A percentile compares a stretch with the other conserved stretches of the same genome.
These are phyloP conservation scores for Hypericum perforatum DNA, from an alignment of 345 rosid species.

Conservation along the genomic window DNA sequence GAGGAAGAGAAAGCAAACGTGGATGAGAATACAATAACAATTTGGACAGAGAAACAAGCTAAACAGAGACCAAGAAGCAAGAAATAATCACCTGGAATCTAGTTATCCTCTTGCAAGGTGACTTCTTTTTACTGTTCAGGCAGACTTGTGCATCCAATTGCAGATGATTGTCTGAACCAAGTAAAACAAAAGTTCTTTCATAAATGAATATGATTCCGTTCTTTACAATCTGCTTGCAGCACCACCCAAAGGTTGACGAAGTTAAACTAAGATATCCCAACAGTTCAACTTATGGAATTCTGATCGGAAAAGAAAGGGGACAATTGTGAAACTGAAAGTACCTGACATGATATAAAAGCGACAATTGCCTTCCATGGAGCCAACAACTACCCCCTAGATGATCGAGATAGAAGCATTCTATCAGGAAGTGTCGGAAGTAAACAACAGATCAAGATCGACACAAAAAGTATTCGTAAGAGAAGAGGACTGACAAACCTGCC, in stretches of 20 bases:
- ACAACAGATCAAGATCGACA: too few relatives aligned
- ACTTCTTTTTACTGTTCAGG: constrained; percentile 34
- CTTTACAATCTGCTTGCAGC: too few relatives aligned
- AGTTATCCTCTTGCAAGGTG: constrained; percentile 34
- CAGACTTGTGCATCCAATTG: constrained; percentile 22
- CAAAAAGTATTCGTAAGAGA: not conserved
- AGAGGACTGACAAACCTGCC: constrained; percentile 45
- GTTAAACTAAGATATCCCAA: too few relatives aligned
- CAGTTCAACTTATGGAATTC: too few relatives aligned
- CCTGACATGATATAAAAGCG: constrained; percentile 50
- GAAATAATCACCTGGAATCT: constrained; percentile 30
- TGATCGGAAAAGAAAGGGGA: too few relatives aligned
- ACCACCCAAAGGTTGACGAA: too few relatives aligned
- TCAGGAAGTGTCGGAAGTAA: not conserved
- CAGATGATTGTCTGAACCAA: constrained; percentile 30
- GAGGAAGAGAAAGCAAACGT: not conserved
- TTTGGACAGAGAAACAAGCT: not conserved
- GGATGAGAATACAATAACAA: not conserved
- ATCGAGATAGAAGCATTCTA: not conserved
- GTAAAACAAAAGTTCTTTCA: constrained; percentile 9
- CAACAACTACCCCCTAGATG: constrained; percentile 31
- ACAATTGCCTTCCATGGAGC: constrained; percentile 45
- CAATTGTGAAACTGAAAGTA: constrained; percentile 2
- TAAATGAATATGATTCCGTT: too few relatives aligned
- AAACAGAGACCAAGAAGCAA: not conserved